Evolutionary conservation across 2,329 filamentous ascomycete species (phyloP), one percentile per base, ranked within the genome.

Genomic region (Beauveria scarabaeidicola): DNA sequence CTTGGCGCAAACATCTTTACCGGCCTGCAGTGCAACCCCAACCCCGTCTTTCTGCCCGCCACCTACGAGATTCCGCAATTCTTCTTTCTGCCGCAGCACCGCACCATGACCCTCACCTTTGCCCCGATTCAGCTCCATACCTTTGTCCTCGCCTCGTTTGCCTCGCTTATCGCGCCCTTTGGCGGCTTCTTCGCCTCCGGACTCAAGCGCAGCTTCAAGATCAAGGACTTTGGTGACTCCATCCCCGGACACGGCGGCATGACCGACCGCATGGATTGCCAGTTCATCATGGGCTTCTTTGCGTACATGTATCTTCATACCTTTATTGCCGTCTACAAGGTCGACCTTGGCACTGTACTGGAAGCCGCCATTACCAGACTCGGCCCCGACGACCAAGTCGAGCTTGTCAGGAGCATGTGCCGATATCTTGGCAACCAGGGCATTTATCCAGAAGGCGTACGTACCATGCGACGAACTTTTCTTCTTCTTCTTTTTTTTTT

Each of bases 211-310:
- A 97, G 93, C 4, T 99, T 99, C 79, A 97, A 99, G 78, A 95
- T 99, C 81, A 99, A 99, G 81, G 94, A 99, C 77, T 99, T 99
- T 76, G 94, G 94, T 66, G 90, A 99, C 74, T 96, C 91, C 1
- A 99, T 99, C 66, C 94, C 94, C 1, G 94, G 94, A 23, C 94
- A 99, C 69, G 94, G 94, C 62, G 94, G 94, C 66, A 97, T 99
- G 77, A 99, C 94, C 17, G 94, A 99, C 72, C 89, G 94, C 63
- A 97, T 99, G 93, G 94, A 99, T 72, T 99, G 94, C 73, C 94
- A 99, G 72, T 99, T 99, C 77, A 97, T 97, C 78, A 99, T 99
- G 94, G 94, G 94, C 9, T 94, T 96, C 75, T 97, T 99, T 69
- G 85, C 93, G 17, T 97, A 91, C 78, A 92, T 99, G 83, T 99